Evolutionary conservation across 2,329 filamentous ascomycete species (phyloP).

Genomic region (Keithomyces neogunnii): DNA sequence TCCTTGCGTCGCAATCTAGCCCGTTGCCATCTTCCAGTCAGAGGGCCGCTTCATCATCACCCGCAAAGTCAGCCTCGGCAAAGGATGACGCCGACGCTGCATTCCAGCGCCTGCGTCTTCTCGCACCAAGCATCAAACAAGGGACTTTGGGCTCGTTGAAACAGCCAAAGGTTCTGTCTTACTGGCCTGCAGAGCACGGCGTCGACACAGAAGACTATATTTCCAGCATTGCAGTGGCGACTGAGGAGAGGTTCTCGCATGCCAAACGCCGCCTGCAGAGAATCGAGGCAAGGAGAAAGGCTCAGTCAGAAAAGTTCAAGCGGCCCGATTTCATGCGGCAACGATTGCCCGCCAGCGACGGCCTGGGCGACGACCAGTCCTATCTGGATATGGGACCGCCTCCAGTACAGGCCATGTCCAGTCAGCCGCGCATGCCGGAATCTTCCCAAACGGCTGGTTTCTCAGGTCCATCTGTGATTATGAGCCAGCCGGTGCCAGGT

Average conservation of each 20-base stretch:
- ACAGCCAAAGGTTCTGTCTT: slow-evolving; percentile 22
- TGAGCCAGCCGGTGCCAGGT: slow-evolving; percentile 38
- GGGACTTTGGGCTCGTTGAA: slow-evolving; percentile 18
- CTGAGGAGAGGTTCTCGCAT: slow-evolving; percentile 25
- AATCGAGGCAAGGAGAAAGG: slow-evolving; percentile 24
- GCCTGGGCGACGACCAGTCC: slow-evolving; percentile 5
- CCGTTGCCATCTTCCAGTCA: slow-evolving; percentile 2
- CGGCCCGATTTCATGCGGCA: slow-evolving; percentile 20
- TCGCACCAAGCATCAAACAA: slow-evolving; percentile 21
- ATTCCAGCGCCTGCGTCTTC: slow-evolving; percentile 25
- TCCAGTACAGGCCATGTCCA: slow-evolving; percentile 25
- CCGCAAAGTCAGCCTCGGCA: slow-evolving; percentile 5
- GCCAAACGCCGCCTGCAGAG: slow-evolving; percentile 24
- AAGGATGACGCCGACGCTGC: slow-evolving; percentile 17
- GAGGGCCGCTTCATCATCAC: slow-evolving; percentile 5
- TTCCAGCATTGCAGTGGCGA: slow-evolving; percentile 28
- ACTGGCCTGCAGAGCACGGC: slow-evolving; percentile 31
- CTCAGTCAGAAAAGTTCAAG: slow-evolving; percentile 25
- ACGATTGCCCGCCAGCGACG: slow-evolving; percentile 9
- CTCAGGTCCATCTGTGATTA: slow-evolving; percentile 23
- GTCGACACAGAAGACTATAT: slow-evolving; percentile 25
- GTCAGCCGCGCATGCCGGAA: slow-evolving; percentile 21
- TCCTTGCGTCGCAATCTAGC: background rate
- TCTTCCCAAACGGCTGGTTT: slow-evolving; percentile 26
- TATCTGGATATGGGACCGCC: slow-evolving; percentile 10